A percentile compares a stretch with the other conserved stretches of the same genome.
These are phyloP conservation scores for Terana coerulea DNA, from an alignment of 768 basidiomycete species.

Conservation along the genomic window DNA sequence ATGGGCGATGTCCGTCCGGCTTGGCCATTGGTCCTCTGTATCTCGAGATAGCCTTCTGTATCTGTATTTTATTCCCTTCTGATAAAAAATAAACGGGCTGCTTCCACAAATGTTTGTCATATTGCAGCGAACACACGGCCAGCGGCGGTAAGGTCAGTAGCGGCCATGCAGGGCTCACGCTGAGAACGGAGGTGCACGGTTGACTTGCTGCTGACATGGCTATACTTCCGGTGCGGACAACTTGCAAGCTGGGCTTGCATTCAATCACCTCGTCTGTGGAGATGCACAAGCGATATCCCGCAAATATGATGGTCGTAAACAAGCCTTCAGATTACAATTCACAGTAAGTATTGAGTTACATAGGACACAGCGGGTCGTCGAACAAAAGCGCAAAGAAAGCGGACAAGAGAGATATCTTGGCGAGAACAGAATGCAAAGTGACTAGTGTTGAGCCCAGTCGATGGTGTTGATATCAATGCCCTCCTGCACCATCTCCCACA, in stretches of 20 bases:
- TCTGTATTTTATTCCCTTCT: slow-evolving; percentile 1
- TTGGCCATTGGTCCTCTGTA: neutral
- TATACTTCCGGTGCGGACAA: too few species aligned
- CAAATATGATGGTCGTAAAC: neutral
- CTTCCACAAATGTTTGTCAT: too few species aligned
- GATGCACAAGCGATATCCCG: too few species aligned
- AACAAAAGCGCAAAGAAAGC: neutral
- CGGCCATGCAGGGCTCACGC: too few species aligned
- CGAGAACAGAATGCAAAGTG: neutral
- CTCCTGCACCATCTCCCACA: slow-evolving; percentile 99
- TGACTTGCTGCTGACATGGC: too few species aligned
- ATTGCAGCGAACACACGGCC: too few species aligned
- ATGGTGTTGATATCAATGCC: slow-evolving; percentile 95
- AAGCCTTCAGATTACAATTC: slow-evolving; percentile 9
- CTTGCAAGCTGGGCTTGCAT: too few species aligned
- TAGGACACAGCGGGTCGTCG: neutral
- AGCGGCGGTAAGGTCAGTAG: too few species aligned
- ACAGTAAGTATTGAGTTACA: slow-evolving; percentile 6
- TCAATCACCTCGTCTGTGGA: too few species aligned
- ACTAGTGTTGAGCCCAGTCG: slow-evolving; percentile 75
- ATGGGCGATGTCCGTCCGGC: neutral
- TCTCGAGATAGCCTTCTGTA: neutral
- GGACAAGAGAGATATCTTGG: neutral
- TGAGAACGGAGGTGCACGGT: too few species aligned
- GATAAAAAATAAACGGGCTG: too few species aligned